Conservation (phyloP, 306 rosid genomes). For the Malus fusca region DNA sequence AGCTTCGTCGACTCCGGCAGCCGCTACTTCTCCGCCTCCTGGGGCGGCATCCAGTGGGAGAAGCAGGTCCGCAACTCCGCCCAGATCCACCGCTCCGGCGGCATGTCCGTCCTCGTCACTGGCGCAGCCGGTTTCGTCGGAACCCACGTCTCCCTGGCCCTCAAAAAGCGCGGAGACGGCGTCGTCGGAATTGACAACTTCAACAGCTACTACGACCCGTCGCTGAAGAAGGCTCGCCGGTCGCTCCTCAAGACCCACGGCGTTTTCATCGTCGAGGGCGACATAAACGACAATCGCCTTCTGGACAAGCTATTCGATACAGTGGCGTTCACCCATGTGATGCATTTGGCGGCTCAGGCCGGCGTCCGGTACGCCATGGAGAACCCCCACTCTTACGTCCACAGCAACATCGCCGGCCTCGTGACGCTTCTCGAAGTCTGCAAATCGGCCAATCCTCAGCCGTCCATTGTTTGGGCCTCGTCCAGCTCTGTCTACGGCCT, state of each 20-base stretch:
- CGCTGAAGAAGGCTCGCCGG: slow-evolving; percentile 59
- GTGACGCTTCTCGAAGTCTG: slow-evolving; percentile 71
- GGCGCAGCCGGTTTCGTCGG: slow-evolving; percentile 83
- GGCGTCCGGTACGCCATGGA: slow-evolving; percentile 91
- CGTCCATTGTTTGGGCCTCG: slow-evolving; percentile 73
- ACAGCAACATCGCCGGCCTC: slow-evolving; percentile 87
- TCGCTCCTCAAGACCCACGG: slow-evolving; percentile 35
- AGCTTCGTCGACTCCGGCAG: slow-evolving; percentile 63
- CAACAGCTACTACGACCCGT: slow-evolving; percentile 78
- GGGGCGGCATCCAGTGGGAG: slow-evolving; percentile 97
- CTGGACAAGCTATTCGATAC: slow-evolving; percentile 67
- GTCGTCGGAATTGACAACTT: slow-evolving; percentile 81
- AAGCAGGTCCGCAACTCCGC: slow-evolving; percentile 75
- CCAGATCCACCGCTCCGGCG: slow-evolving; percentile 55
- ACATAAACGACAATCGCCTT: slow-evolving; percentile 58
- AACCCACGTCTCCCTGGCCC: slow-evolving; percentile 62
- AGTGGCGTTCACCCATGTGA: slow-evolving; percentile 73
- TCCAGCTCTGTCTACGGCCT: slow-evolving; percentile 87
- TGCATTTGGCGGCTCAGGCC: slow-evolving; percentile 95
- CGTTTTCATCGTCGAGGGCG: slow-evolving; percentile 62
- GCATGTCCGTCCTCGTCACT: slow-evolving; percentile 70
- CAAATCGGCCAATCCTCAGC: slow-evolving; percentile 71
- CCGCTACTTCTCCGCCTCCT: slow-evolving; percentile 59
- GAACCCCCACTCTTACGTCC: slow-evolving; percentile 74
- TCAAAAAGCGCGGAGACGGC: slow-evolving; percentile 67